Base-by-base conservation (phyloP, 2,329 filamentous ascomycete species). In the Alternaria hordeiaustralica region DNA sequence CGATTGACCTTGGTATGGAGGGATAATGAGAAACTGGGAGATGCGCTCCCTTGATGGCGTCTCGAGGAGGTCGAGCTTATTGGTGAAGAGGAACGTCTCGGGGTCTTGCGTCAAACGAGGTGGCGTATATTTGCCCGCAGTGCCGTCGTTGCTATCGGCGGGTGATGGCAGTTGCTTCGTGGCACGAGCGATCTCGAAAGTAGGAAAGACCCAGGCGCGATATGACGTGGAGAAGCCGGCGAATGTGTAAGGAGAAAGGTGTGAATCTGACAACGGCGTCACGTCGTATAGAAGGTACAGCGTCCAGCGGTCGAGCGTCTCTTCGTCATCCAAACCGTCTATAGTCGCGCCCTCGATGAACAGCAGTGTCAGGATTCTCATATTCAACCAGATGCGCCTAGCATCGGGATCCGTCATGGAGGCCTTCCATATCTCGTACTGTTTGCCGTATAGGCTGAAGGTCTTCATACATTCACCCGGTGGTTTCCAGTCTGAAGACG, bases 311-410 rank as follows among this genome's bases (percentile, higher is more conserved):
- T 94, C 88, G 20, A 90, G 81, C 0, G 89, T 90, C 85, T 88
- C 90, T 65, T 94, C 72, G 1, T 90, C 87, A 43, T 94, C 89
- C 3, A 90, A 83, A 15, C 87, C 87, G 49, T 97, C 89, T 41
- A 88, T 88, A 5, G 89, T 92, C n/a, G 94, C 96, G 26, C 93
- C 96, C 79, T 99, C 96, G 65, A 99, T 97, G 78, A 94, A 96
- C 63, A 98, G 85, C 15, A 93, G 89, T 6, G 94, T 88, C 36
- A 97, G 84, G 59, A 97, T 88, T 81, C 97, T 94, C 68, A 96
- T 87, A 56, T 94, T 92, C 65, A 88, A 88, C 73, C 97, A 84
- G 43, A 97, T 83, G 72, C 90, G 86, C 74, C 88, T 87, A 45
- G 96, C 88, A 15, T 85, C 85, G 0, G 87, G 83, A 75, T 97